Evolutionary conservation across 2,329 filamentous ascomycete genomes (phyloP), one percentile per base, ranked within the genome.

Genomic region (Pseudofabraea citricarpa): DNA sequence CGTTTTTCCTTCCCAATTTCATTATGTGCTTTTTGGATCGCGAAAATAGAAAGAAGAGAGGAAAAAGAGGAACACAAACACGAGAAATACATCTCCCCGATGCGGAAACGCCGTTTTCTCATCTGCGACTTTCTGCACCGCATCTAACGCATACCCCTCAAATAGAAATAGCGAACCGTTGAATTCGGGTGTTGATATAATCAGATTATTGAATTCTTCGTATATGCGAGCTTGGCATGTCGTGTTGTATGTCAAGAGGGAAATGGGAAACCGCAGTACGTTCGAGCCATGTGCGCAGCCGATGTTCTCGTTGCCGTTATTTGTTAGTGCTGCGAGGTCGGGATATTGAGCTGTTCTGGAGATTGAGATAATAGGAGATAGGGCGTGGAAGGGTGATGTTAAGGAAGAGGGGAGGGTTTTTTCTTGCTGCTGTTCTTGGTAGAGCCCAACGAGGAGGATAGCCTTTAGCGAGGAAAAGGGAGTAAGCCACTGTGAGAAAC

Each of bases 81-180:
- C 16, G 10, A 45, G 21, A 20, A 41, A 26, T 49, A 68, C 66
- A 41, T 69, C 65, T 2, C 55, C 48, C 3, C 73, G 66, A 56
- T 65, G 67, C 8, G 70, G 63, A 44, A 68, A 76, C 1, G 72
- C 71, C 3, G 66, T 64, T 1, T 63, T 63, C 5, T 55, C 52
- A 21, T 47, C 50, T 33, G 57, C 49, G 23, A 71, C 51, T 0
- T 54, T 57, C 36, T 64, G 53, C 3, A 77, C 66, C 1, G 66
- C 74, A n/a, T 67, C 56, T 5, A 55, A 58, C 1, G 73, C 66
- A 57, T 78, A 79, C 5, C 70, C 71, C 51, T 79, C 75, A 41
- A 77, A 72, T 65, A 77, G 70, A 57, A 77, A 27, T 13, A 40
- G 31, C 5, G 18, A 22, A 18, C 40, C 20, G 19, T 7, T 33